A percentile compares a stretch with the other conserved stretches of the same genome.
Evolutionary conservation across 2,329 filamentous ascomycete species (phyloP).

Genomic region (Apiospora pterosperma): DNA sequence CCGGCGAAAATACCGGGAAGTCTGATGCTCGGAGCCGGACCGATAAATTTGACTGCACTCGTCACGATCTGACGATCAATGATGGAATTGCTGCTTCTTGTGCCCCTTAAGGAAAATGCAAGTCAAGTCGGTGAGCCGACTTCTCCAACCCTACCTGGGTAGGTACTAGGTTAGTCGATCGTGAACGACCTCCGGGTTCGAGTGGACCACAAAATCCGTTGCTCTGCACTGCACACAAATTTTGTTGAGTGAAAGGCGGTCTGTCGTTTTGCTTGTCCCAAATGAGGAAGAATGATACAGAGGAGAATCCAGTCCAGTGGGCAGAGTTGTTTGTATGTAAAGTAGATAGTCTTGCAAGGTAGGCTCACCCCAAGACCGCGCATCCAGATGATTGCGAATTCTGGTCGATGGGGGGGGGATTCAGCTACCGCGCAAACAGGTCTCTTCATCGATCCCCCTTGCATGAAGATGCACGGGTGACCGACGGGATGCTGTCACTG

Average conservation of each 20-base stretch:
- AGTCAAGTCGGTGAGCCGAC: not conserved
- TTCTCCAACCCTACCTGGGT: not conserved
- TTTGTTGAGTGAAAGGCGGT: conserved; percentile 7
- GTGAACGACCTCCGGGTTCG: not conserved
- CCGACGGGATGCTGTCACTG: not conserved
- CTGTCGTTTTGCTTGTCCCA: not conserved
- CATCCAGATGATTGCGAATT: not conserved
- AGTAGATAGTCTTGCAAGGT: not conserved
- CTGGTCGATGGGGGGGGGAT: not conserved
- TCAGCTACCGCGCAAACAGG: not conserved
- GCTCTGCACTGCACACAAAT: not conserved
- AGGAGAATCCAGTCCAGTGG: not conserved
- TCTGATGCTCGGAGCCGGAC: not conserved
- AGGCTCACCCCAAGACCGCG: not conserved
- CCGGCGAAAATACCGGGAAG: not conserved
- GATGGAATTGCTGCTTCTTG: not conserved
- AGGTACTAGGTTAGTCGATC: not conserved
- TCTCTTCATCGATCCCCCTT: not conserved
- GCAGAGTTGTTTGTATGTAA: not conserved
- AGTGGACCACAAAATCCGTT: not conserved
- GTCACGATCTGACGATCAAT: not conserved
- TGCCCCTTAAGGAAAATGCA: not conserved
- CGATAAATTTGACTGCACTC: not conserved
- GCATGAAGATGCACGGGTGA: not conserved
- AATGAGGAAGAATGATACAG: not conserved